Conservation (phyloP, 208 protist genomes). For the Trypanosoma congolense region DNA sequence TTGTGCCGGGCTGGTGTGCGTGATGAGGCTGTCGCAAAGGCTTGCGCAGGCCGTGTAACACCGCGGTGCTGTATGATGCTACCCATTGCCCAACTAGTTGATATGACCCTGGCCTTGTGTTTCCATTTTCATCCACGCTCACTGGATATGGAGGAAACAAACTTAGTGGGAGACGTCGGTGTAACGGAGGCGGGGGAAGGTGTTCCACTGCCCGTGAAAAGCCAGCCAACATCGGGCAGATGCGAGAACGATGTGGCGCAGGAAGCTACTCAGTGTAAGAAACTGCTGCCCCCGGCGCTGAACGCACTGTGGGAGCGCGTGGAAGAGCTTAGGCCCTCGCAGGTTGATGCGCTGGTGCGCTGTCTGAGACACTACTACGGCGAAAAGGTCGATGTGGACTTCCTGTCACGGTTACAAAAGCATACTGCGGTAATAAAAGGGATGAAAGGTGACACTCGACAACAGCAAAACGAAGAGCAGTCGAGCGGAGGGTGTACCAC, state of each 20-base stretch:
- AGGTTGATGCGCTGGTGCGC: conserved; percentile 55
- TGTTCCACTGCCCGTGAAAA: background rate
- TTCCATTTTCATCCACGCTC: conserved; percentile 23
- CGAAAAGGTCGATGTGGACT: conserved; percentile 56
- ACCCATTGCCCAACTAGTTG: conserved; percentile 34
- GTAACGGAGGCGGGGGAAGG: background rate
- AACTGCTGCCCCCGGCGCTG: conserved; percentile 37
- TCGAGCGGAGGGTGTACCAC: background rate
- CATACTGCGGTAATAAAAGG: conserved; percentile 31
- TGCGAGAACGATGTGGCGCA: too few species aligned
- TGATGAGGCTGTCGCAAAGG: conserved; percentile 39
- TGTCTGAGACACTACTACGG: conserved; percentile 60
- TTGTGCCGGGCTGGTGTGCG: conserved; percentile 34
- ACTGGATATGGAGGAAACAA: background rate
- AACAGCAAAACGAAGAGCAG: background rate
- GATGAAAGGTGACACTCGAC: background rate
- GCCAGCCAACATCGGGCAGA: too few species aligned
- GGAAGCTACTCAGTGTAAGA: conserved; percentile 10
- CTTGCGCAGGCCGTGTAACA: conserved; percentile 36
- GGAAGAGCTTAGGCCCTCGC: conserved; percentile 43
- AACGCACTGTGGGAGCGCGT: conserved; percentile 66
- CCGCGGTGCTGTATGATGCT: conserved; percentile 32
- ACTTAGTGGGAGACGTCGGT: background rate
- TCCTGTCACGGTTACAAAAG: conserved; percentile 49
- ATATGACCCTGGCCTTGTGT: conserved; percentile 52